Percentiles rank a stretch among this genome's conserved stretches.
Conservation (phyloP, 768 basidiomycete genomes). For the Pisolithus sp. region DNA sequence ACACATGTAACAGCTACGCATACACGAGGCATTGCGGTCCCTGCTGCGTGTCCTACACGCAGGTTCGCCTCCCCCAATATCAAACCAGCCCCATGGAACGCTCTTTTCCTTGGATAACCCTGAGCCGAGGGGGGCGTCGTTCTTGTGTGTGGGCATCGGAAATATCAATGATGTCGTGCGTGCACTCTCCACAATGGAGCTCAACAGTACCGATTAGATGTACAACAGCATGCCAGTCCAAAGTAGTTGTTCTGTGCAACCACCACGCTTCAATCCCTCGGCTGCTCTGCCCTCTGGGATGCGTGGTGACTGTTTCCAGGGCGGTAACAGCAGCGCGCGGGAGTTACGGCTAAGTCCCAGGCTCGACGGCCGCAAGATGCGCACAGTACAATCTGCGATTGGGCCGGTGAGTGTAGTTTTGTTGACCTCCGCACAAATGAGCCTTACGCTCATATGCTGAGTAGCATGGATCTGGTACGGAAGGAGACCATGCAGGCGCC, state of each 20-base stretch:
- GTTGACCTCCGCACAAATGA: slow-evolving; percentile 37
- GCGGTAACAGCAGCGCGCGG: slow-evolving; percentile 32
- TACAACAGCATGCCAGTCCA: slow-evolving; percentile 29
- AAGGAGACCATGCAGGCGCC: slow-evolving; percentile 30
- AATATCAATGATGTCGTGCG: slow-evolving; percentile 71
- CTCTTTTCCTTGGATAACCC: slow-evolving; percentile 56
- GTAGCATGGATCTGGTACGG: slow-evolving; percentile 28
- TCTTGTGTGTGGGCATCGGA: slow-evolving; percentile 21
- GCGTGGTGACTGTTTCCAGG: slow-evolving; percentile 35
- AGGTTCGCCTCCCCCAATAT: slow-evolving; percentile 24
- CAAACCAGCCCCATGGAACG: slow-evolving; percentile 55
- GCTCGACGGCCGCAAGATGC: slow-evolving; percentile 59
- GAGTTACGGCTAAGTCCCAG: slow-evolving; percentile 58
- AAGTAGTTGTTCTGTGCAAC: slow-evolving; percentile 49
- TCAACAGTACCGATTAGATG: slow-evolving; percentile 32
- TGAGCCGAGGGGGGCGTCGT: slow-evolving; percentile 32
- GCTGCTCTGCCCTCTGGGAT: slow-evolving; percentile 38
- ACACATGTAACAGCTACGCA: too few species aligned
- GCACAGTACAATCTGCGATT: slow-evolving; percentile 35
- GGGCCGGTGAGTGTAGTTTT: slow-evolving; percentile 47
- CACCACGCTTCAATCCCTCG: slow-evolving; percentile 64
- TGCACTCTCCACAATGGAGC: slow-evolving; percentile 64
- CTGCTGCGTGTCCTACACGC: too few species aligned
- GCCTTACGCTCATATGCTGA: slow-evolving; percentile 26
- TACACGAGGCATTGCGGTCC: too few species aligned